Conservation (phyloP, 1,139 yeast species). For the Kodamaea derodonti region DNA sequence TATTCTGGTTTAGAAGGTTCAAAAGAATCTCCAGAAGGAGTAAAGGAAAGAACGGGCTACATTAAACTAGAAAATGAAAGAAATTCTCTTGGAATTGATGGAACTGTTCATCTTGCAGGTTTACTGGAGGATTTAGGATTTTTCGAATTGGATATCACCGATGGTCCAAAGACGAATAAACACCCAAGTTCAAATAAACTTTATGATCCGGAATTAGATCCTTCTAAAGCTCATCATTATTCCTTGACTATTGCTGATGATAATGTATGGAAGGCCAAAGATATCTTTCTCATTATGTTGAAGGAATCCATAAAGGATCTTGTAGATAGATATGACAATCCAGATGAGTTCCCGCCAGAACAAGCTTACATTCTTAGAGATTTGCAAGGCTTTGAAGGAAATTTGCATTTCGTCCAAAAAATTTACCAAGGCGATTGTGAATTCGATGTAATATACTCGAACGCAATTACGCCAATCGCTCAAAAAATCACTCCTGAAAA, state of each 20-base stretch:
- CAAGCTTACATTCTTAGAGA: slow-evolving; percentile 59
- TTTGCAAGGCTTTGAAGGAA: slow-evolving; percentile 62
- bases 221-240: slow-evolving; percentile 57
- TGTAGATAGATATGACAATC: slow-evolving; percentile 30
- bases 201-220: slow-evolving; percentile 42
- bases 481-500: slow-evolving; percentile 42
- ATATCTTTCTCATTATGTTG: slow-evolving; percentile 64
- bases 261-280: slow-evolving; percentile 76
- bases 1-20: slow-evolving; percentile 74
- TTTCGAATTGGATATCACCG: slow-evolving; percentile 43
- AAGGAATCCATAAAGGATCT: slow-evolving; percentile 63
- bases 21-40: slow-evolving; percentile 23
- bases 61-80: slow-evolving; percentile 28
- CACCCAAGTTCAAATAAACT: slow-evolving; percentile 33
- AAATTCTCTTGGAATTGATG: slow-evolving; percentile 29
- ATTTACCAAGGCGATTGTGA: slow-evolving; percentile 72
- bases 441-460: slow-evolving; percentile 64
- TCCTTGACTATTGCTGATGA: slow-evolving; percentile 71
- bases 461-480: slow-evolving; percentile 35
- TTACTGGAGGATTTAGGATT: slow-evolving; percentile 51
- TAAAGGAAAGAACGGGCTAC: slow-evolving; percentile 23
- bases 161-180: slow-evolving; percentile 31
- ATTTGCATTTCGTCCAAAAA: slow-evolving; percentile 75
- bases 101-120: slow-evolving; percentile 46
- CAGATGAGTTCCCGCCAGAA: slow-evolving; percentile 38